Conservation (phyloP, 768 basidiomycete species). For the Panaeolus cyanescens region DNA sequence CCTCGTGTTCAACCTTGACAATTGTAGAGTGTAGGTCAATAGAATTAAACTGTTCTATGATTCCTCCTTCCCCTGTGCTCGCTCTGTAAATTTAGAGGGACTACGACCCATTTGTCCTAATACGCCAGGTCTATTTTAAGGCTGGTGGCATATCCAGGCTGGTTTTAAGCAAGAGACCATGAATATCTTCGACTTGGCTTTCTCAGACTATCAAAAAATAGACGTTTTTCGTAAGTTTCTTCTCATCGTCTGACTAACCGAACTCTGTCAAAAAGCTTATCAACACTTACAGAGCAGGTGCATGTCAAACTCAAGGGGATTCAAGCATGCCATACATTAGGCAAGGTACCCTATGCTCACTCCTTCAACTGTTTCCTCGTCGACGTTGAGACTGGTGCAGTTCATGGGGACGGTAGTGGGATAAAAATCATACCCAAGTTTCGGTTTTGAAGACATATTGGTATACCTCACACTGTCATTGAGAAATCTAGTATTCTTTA, state of each 20-base stretch:
- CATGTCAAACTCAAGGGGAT: not conserved
- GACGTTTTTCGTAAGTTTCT: not conserved
- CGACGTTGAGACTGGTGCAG: too few relatives aligned
- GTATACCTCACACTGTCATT: not conserved
- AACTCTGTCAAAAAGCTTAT: not conserved
- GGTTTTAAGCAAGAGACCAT: too few relatives aligned
- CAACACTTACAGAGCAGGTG: not conserved
- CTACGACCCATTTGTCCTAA: not conserved
- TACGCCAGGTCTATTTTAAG: not conserved
- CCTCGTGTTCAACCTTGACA: constrained; percentile 85
- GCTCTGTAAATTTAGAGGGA: not conserved
- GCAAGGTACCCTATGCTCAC: too few relatives aligned
- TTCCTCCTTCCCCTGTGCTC: not conserved
- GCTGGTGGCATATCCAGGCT: too few relatives aligned
- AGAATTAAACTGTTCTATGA: not conserved
- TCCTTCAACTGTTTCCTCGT: too few relatives aligned
- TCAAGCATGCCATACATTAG: too few relatives aligned
- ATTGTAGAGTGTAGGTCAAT: constrained; percentile 78
- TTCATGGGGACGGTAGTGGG: too few relatives aligned
- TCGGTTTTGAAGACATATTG: too few relatives aligned
- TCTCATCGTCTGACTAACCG: not conserved
- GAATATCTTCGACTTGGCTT: too few relatives aligned
- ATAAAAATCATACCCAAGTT: too few relatives aligned
- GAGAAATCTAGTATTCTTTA: not conserved
- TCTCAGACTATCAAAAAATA: not conserved